phyloP scores from a whole-genome alignment of 345 rosid species.

The Iberis pinnata region DNA sequence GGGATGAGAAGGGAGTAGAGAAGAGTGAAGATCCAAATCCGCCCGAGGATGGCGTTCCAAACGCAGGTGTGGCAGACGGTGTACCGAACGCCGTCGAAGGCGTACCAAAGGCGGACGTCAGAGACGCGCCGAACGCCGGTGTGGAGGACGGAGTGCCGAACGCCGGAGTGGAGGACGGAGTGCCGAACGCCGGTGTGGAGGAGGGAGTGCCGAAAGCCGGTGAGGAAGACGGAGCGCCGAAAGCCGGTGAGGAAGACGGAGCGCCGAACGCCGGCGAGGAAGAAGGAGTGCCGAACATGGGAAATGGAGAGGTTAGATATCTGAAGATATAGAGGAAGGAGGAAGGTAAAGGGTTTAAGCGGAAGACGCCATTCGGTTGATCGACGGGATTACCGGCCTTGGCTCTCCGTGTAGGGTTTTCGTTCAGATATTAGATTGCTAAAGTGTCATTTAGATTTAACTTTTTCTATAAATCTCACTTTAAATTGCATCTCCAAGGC shows the following conservation, averaged over 20 bases:
- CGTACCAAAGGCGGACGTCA: conserved; percentile 40
- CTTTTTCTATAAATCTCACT: too few species aligned
- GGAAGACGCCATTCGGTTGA: conserved; percentile 19
- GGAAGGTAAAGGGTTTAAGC: conserved; percentile 7
- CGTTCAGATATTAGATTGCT: too few species aligned
- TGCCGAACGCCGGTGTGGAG: conserved; percentile 45
- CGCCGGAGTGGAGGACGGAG: conserved; percentile 46
- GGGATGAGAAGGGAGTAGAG: conserved; percentile 72
- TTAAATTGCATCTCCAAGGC: too few species aligned
- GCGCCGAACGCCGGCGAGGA: not conserved
- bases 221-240: not conserved
- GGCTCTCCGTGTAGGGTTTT: conserved; percentile 3
- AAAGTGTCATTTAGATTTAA: too few species aligned
- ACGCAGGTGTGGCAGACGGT: conserved; percentile 43
- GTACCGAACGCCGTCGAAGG: conserved; percentile 48
- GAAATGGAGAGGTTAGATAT: conserved; percentile 36
- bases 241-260: not conserved
- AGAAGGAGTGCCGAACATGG: not conserved
- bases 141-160: conserved; percentile 45
- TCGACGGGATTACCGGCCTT: conserved; percentile 15
- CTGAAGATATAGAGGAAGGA: too few species aligned
- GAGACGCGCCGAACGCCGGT: conserved; percentile 41
- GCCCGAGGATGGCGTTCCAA: conserved; percentile 53
- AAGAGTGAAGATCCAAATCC: conserved; percentile 58
- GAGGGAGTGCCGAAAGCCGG: conserved; percentile 43